Evolutionary conservation across 2,329 filamentous ascomycete genomes (phyloP), one percentile per base, ranked within the genome.

Genomic region (Neurospora crassa): DNA sequence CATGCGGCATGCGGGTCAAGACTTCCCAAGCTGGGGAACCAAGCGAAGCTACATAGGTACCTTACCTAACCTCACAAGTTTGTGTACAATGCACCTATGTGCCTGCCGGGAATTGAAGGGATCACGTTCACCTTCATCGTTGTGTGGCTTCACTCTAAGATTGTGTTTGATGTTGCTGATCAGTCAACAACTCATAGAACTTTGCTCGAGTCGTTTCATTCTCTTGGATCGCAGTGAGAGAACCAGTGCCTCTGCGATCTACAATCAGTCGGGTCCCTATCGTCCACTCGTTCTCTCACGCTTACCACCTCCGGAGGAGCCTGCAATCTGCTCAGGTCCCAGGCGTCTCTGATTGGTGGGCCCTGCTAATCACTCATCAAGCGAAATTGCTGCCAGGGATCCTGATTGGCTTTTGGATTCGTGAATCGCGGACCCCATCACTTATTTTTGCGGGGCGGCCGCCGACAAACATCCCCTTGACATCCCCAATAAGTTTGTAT

Each of bases 361-460:
- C 3, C 40, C n/a, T 29, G 68, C 29, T 12, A 53, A 72, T 71
- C 73, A 24, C 37, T 41, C n/a, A 29, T 41, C 42, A 75, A 76
- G 75, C 75, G 75, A 76, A 71, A 76, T 76, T 76, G 73, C 47
- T 70, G 53, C 69, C 72, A 70, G n/a, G 67, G 67, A 67, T 69
- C 40, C 34, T 69, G 11, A 75, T 75, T 75, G 74, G 74, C 67
- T 47, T 20, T 2, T 3, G 20, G 45, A 24, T 53, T 24, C n/a
- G 43, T 53, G 45, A 53, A 20, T 29, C 12, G 47, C 47, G 16
- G 47, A 12, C 5, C 29, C 53, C 29, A 34, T 63, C 53, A 11
- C 53, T 11, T 63, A 8, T 63, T 37, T 63, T 63, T 63, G 29
- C 7, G 53, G 53, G 53, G 53, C 53, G 14, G 24, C 24, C 53